phyloP scores from a whole-genome alignment of 208 protist species.

The Trypanosoma brucei region DNA sequence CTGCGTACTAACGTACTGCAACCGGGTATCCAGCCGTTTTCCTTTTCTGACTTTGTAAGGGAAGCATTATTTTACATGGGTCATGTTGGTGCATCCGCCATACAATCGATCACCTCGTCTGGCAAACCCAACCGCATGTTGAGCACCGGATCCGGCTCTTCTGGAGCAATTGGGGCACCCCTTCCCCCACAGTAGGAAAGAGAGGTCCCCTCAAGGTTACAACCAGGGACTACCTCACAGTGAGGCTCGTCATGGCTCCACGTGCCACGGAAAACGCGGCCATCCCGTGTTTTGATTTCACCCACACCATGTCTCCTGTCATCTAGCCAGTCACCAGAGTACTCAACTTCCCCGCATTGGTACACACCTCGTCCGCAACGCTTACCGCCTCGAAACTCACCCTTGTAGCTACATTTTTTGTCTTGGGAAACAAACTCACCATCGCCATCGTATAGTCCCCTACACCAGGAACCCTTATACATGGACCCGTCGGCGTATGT shows the following conservation, averaged over 20 bases:
- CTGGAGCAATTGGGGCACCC: conserved; percentile 3
- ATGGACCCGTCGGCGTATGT: conserved; percentile 57
- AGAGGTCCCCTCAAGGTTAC: conserved; percentile 6
- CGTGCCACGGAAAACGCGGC: conserved; percentile 41
- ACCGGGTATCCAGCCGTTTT: too few species aligned
- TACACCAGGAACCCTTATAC: conserved; percentile 70
- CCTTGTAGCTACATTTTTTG: conserved; percentile 41
- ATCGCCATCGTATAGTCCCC: conserved; percentile 56
- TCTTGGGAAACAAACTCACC: conserved; percentile 35
- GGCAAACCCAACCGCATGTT: not conserved
- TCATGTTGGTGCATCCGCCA: too few species aligned
- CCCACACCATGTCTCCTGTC: conserved; percentile 76
- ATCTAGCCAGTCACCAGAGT: conserved; percentile 67
- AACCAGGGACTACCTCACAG: conserved; percentile 34
- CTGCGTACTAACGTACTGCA: too few species aligned
- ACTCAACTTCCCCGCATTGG: conserved; percentile 37
- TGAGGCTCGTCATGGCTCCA: conserved; percentile 59
- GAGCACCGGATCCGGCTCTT: not conserved
- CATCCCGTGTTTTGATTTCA: conserved; percentile 31
- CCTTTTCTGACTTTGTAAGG: too few species aligned
- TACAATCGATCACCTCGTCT: not conserved
- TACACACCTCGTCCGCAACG: conserved; percentile 69
- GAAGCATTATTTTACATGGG: too few species aligned
- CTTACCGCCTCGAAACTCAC: conserved; percentile 56
- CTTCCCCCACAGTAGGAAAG: conserved; percentile 15